Base-by-base conservation (phyloP, 441 rosid genomes). In the Eruca vesicaria region DNA sequence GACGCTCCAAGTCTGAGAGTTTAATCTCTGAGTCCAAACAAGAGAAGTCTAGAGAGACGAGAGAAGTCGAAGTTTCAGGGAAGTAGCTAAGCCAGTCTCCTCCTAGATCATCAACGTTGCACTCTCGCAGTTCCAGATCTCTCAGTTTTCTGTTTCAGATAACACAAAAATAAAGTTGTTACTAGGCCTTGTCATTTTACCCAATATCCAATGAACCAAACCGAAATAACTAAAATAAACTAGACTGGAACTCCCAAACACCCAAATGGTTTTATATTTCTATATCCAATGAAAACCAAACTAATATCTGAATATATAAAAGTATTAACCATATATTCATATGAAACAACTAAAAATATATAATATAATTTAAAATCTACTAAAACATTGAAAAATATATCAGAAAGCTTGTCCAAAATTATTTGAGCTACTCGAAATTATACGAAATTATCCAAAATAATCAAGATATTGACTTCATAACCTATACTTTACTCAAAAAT, bases 1-100 rank as follows among this genome's bases (percentile, higher is more conserved):
- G 83, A 72, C 95, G 96, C 81, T 91, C 95, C 63, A 94, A 79
- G 45, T 93, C 93, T 0, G 89, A 83, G 81, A 84, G 82, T 64
- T 82, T 87, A 67, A 94, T 89, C 79, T 91, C 96, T 0, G 90
- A 84, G 48, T 77, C 74, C 38, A 91, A 66, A 77, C 93, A 89
- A 66, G 98, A 83, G 83, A 90, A 90, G 78, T 94, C 91, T 62
- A 94, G 92, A 76, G 97, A 85, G 32, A 82, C 88, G 18, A 91
- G 58, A 26, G 96, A 91, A 2, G 93, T 90, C 68, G 61, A 90
- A 6, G 90, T 72, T 28, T 91, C 93, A 0, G 98, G 97, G 70
- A 94, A 94, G 70, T 84, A 86, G 79, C 88, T 87, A 63, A 94
- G 88, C 97, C 97, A 94, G 43, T 87, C 89, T 59, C 92, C 96